Percentiles rank a stretch among this genome's conserved stretches.
Evolutionary conservation across 164 flowering plant species (phyloP).

Genomic region (Macadamia integrifolia): DNA sequence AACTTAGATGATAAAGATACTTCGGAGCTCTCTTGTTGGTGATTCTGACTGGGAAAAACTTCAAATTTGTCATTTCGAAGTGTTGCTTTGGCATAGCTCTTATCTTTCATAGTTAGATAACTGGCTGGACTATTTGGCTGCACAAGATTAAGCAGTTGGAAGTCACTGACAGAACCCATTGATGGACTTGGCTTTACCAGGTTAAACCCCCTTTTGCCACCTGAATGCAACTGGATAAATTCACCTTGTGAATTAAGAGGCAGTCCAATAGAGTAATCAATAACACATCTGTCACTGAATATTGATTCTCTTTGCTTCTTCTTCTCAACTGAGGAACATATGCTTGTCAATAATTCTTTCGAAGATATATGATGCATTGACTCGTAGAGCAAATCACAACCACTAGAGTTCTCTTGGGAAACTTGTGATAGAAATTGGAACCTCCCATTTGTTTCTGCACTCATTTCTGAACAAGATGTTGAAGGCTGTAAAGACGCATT

Average conservation of each 20-base stretch:
- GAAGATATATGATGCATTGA: slow-evolving; percentile 22
- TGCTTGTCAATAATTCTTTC: slow-evolving; percentile 18
- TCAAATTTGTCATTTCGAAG: slow-evolving; percentile 20
- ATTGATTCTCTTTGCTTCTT: slow-evolving; percentile 18
- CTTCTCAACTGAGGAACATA: slow-evolving; percentile 24
- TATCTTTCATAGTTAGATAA: slow-evolving; percentile 15
- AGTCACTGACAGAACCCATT: slow-evolving; percentile 16
- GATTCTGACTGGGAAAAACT: slow-evolving; percentile 22
- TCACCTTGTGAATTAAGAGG: slow-evolving; percentile 72
- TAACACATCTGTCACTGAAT: slow-evolving; percentile 15
- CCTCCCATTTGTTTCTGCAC: slow-evolving; percentile 17
- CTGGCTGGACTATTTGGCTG: slow-evolving; percentile 9
- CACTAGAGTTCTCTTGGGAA: slow-evolving; percentile 4
- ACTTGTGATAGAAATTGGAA: slow-evolving; percentile 14
- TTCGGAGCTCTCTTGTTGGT: slow-evolving; percentile 11
- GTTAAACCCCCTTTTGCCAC: slow-evolving; percentile 20
- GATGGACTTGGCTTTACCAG: slow-evolving; percentile 16
- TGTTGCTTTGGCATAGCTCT: slow-evolving; percentile 15
- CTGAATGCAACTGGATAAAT: slow-evolving; percentile 35
- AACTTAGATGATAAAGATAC: slow-evolving; percentile 19
- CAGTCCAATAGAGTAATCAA: slow-evolving; percentile 41
- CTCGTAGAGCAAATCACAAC: slow-evolving; percentile 13
- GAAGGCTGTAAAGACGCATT: slow-evolving; percentile 17
- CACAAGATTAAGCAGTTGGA: slow-evolving; percentile 16
- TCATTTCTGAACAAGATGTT: slow-evolving; percentile 14